Percentiles rank a stretch among this genome's conserved stretches.
Evolutionary conservation across 169 alveolate species (phyloP).

Genomic region (Eimeria acervulina): DNA sequence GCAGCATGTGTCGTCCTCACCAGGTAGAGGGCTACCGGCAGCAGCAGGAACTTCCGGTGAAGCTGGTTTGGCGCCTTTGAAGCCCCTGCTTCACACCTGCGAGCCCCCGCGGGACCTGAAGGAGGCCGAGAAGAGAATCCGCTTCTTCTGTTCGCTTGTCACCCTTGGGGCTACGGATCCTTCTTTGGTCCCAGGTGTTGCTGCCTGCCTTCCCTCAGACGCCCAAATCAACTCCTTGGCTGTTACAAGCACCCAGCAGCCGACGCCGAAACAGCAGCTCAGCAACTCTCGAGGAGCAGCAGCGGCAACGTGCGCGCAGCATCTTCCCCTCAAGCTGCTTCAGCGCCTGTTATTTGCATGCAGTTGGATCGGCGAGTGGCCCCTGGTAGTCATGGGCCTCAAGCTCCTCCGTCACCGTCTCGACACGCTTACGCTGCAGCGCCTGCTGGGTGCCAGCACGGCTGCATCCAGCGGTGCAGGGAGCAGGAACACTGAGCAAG

Average conservation of each 20-base stretch:
- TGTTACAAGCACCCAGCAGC: neutral
- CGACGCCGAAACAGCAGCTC: neutral
- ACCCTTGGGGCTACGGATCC: conserved; percentile 40
- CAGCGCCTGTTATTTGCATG: conserved; percentile 63
- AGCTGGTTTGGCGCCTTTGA: neutral
- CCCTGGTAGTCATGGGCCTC: conserved; percentile 47
- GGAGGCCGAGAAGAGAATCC: conserved; percentile 60
- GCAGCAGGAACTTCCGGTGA: neutral
- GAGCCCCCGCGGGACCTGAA: conserved; percentile 57
- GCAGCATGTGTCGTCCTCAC: neutral
- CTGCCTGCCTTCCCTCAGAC: conserved; percentile 60
- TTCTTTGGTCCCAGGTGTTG: neutral
- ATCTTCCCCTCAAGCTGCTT: conserved; percentile 25
- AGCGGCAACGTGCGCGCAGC: conserved; percentile 12
- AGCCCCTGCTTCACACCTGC: conserved; percentile 56
- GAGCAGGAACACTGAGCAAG: neutral
- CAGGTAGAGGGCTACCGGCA: neutral
- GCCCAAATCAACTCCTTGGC: conserved; percentile 9
- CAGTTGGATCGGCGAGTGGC: conserved; percentile 38
- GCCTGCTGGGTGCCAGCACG: conserved; percentile 29
- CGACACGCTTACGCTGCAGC: conserved; percentile 65
- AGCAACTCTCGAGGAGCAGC: neutral
- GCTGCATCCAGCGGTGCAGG: neutral
- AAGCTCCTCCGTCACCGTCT: conserved; percentile 42
- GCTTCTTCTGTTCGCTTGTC: conserved; percentile 51